Percentiles rank a stretch among this genome's conserved stretches.
Conservation (phyloP, 2,329 filamentous ascomycete genomes). For the Penicillium sp. region DNA sequence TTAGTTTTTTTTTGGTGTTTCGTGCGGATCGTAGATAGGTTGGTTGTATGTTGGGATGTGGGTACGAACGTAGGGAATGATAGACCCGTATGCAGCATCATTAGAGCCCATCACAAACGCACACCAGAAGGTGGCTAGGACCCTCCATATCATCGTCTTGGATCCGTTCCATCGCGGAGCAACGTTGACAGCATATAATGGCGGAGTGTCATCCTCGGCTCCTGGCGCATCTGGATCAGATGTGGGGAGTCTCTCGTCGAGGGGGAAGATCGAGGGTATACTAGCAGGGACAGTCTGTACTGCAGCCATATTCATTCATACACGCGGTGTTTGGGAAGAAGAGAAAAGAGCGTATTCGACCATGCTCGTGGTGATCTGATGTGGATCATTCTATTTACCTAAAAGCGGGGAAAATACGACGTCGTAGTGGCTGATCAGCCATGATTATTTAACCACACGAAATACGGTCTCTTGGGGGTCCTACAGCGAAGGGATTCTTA, state of each 20-base stretch:
- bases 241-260: neutral
- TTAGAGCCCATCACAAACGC: constrained; percentile 31
- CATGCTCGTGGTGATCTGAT: neutral
- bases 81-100: constrained; percentile 28
- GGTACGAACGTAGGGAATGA: constrained; percentile 26
- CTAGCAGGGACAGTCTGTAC: neutral
- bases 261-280: neutral
- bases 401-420: neutral
- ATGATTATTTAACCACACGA: neutral
- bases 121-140: constrained; percentile 26
- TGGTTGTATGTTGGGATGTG: neutral
- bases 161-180: constrained; percentile 28
- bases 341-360: neutral
- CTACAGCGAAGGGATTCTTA: neutral
- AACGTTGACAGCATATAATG: constrained; percentile 29
- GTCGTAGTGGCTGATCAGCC: neutral
- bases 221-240: neutral
- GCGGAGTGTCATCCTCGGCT: constrained; percentile 25
- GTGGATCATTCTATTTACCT: neutral
- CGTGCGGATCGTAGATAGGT: no score
- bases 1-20: neutral
- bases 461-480: neutral
- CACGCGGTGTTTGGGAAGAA: neutral
- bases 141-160: constrained; percentile 24
- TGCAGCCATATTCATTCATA: neutral